A percentile compares a stretch with the other conserved stretches of the same genome.
These are phyloP conservation scores for Moesziomyces antarcticus DNA, from an alignment of 1,284 basidiomycete species.

Conservation along the genomic window DNA sequence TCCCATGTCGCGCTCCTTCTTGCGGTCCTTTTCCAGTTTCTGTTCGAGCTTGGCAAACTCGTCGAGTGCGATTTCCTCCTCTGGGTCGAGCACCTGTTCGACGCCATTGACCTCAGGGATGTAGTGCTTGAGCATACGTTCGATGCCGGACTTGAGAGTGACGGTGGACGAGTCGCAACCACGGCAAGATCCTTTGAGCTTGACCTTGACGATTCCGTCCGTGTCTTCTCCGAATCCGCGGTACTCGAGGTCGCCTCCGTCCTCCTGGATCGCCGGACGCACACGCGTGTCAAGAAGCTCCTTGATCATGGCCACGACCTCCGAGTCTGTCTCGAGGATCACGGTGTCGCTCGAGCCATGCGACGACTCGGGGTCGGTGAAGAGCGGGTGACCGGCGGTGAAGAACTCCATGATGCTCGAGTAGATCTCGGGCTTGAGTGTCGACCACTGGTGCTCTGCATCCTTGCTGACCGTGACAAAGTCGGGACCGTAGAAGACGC, in stretches of 20 bases:
- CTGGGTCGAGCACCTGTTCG: constrained; percentile 91
- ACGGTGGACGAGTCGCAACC: constrained; percentile 93
- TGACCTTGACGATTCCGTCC: constrained; percentile 75
- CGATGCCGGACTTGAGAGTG: constrained; percentile 80
- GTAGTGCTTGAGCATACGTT: constrained; percentile 99
- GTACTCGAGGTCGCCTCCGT: constrained; percentile 89
- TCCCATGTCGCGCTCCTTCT: constrained; percentile 51
- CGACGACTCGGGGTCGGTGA: constrained; percentile 72
- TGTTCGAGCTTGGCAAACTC: constrained; percentile 94
- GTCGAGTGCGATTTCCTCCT: constrained; percentile 85
- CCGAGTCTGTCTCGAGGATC: constrained; percentile 94
- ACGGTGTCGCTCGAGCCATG: constrained; percentile 93
- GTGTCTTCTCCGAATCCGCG: constrained; percentile 76
- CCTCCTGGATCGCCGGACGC: constrained; percentile 94
- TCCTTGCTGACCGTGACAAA: constrained; percentile 97
- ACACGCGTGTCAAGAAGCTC: constrained; percentile 95
- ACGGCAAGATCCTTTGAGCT: constrained; percentile 94
- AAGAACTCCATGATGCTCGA: constrained; percentile 98
- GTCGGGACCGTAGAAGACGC: constrained; percentile 95
- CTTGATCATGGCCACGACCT: constrained; percentile 99
- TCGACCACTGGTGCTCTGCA: constrained; percentile 83
- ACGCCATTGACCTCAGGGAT: constrained; percentile 98
- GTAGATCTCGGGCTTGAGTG: constrained; percentile 98
- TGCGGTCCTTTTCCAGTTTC: constrained; percentile 71
- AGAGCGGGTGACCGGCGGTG: constrained; percentile 85